These are phyloP conservation scores for Cladosporium sp. DNA, from an alignment of 2,329 filamentous ascomycete genomes.

Conservation along the genomic window DNA sequence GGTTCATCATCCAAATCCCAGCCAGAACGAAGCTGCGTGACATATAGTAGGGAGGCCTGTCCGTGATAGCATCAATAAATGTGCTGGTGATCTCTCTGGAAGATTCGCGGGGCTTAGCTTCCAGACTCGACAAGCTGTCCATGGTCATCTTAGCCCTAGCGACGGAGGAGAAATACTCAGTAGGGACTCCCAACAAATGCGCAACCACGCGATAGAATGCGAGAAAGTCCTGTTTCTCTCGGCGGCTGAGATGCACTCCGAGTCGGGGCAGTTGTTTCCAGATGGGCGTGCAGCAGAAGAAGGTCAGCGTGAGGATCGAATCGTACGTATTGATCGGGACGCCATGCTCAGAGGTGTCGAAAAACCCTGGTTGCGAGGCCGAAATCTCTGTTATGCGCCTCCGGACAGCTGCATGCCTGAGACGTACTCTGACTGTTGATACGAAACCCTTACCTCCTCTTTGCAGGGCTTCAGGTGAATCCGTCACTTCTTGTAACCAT, in stretches of 20 bases:
- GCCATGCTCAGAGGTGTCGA: background rate
- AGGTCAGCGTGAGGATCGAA: background rate
- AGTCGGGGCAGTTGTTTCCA: background rate
- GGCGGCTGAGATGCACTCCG: background rate
- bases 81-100: background rate
- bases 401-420: background rate
- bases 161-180: background rate
- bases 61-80: background rate
- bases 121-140: background rate
- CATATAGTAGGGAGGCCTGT: background rate
- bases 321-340: slow-evolving; percentile 1
- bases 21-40: background rate
- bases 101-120: background rate
- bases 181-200: background rate
- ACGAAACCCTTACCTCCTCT: background rate
- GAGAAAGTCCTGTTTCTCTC: background rate
- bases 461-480: background rate
- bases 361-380: background rate
- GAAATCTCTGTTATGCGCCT: background rate
- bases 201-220: background rate
- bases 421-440: background rate
- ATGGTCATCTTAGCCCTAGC: background rate
- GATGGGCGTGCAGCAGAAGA: slow-evolving; percentile 3
- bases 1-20: background rate
- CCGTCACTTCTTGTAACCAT: background rate